These are phyloP conservation scores for Salix arbutifolia DNA, from an alignment of 345 rosid species.

Conservation along the genomic window DNA sequence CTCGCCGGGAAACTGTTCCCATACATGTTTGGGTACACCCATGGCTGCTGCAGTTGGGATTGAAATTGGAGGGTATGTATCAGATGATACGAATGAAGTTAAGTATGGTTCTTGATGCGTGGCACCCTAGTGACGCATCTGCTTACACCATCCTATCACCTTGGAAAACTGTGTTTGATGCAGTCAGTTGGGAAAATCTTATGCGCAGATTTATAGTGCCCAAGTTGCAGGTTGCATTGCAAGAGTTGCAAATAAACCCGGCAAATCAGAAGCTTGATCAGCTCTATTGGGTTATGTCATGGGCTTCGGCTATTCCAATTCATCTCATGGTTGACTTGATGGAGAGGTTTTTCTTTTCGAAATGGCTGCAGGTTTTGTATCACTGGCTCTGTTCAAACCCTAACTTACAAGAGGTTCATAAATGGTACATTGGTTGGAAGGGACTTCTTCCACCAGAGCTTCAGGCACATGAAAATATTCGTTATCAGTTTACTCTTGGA, in stretches of 20 bases:
- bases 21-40: slow-evolving; percentile 96
- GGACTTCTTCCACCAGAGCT: slow-evolving; percentile 75
- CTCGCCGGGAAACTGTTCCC: slow-evolving; percentile 68
- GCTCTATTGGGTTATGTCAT: slow-evolving; percentile 69
- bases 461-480: slow-evolving; percentile 67
- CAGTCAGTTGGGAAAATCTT: slow-evolving; percentile 79
- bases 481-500: slow-evolving; percentile 62
- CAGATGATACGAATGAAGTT: slow-evolving; percentile 76
- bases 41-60: slow-evolving; percentile 84
- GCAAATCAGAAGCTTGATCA: slow-evolving; percentile 71
- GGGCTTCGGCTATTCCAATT: slow-evolving; percentile 80
- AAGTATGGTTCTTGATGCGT: slow-evolving; percentile 80
- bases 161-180: slow-evolving; percentile 87
- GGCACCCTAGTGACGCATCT: slow-evolving; percentile 87
- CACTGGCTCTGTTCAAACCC: slow-evolving; percentile 75
- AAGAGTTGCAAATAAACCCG: slow-evolving; percentile 78
- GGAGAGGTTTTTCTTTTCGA: slow-evolving; percentile 76
- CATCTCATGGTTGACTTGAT: slow-evolving; percentile 89
- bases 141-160: slow-evolving; percentile 83
- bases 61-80: slow-evolving; percentile 66
- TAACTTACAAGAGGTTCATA: slow-evolving; percentile 64
- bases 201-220: slow-evolving; percentile 91
- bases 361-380: slow-evolving; percentile 85
- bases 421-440: slow-evolving; percentile 84
- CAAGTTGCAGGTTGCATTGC: slow-evolving; percentile 76